phyloP scores from a whole-genome alignment of 495 filamentous ascomycete genomes.

The Letharia lupina region DNA sequence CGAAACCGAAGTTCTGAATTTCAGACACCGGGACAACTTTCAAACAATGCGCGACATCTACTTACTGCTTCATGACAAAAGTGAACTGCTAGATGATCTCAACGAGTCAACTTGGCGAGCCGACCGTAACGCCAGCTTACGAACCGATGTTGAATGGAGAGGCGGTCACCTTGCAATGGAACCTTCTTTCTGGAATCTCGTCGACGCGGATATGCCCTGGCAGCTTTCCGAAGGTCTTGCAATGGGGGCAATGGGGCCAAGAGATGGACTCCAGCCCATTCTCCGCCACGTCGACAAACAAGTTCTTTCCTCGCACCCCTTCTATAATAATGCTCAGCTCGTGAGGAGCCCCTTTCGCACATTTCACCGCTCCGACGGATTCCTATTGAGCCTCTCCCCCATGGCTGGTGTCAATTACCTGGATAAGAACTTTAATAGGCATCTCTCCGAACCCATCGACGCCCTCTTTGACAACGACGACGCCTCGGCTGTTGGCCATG shows the following conservation, averaged over 20 bases:
- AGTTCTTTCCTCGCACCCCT: slow-evolving; percentile 24
- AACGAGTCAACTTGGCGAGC: slow-evolving; percentile 24
- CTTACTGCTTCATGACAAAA: slow-evolving; percentile 22
- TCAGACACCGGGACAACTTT: slow-evolving; percentile 24
- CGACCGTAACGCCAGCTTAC: slow-evolving; percentile 27
- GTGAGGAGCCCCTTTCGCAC: slow-evolving; percentile 28
- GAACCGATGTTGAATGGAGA: slow-evolving; percentile 26
- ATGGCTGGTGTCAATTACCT: slow-evolving; percentile 29
- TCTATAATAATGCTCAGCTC: slow-evolving; percentile 27
- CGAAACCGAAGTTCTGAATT: slow-evolving; percentile 28
- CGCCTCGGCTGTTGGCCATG: slow-evolving; percentile 27
- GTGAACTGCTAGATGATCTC: slow-evolving; percentile 22
- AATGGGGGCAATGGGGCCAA: slow-evolving; percentile 21
- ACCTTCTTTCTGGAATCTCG: slow-evolving; percentile 24
- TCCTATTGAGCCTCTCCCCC: slow-evolving; percentile 28
- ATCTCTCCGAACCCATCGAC: slow-evolving; percentile 25
- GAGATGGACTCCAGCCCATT: slow-evolving; percentile 22
- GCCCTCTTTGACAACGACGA: slow-evolving; percentile 26
- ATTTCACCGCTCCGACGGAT: slow-evolving; percentile 30
- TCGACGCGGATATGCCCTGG: slow-evolving; percentile 27
- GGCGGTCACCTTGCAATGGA: slow-evolving; percentile 22
- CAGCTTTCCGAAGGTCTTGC: slow-evolving; percentile 28
- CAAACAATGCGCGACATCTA: slow-evolving; percentile 29
- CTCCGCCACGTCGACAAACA: slow-evolving; percentile 20
- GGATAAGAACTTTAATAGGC: slow-evolving; percentile 25